Percentiles rank a stretch among this genome's conserved stretches.
These are phyloP conservation scores for Elongisporangium undulatum DNA, from an alignment of 352 stramenopile species.

Conservation along the genomic window DNA sequence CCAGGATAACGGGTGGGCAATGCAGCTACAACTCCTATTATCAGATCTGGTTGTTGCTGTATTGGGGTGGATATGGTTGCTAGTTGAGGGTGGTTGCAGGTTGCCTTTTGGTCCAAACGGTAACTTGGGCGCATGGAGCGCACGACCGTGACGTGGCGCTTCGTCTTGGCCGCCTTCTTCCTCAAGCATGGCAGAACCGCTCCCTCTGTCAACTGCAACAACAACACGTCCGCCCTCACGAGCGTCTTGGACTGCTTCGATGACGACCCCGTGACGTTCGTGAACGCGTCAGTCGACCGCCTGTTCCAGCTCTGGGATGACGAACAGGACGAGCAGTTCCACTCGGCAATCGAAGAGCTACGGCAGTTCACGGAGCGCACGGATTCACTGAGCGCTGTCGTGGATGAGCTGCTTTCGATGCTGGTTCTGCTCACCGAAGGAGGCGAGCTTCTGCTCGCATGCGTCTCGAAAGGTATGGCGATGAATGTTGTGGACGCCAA, in stretches of 20 bases:
- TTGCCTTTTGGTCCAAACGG: not conserved
- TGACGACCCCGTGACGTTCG: not conserved
- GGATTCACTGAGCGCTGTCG: not conserved
- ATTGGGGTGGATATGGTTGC: not conserved
- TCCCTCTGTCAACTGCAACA: not conserved
- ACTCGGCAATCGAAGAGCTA: not conserved
- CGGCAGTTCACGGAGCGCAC: not conserved
- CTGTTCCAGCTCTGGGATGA: not conserved
- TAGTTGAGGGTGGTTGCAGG: not conserved
- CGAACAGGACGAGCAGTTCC: not conserved
- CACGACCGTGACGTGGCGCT: slow-evolving; percentile 9
- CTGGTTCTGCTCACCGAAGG: not conserved
- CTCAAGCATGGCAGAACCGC: slow-evolving; percentile 16
- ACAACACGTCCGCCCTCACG: not conserved
- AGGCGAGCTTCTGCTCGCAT: not conserved
- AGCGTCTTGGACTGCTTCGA: not conserved
- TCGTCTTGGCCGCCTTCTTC: slow-evolving; percentile 33
- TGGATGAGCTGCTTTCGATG: not conserved
- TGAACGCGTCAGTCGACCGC: not conserved
- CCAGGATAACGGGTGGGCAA: too few species aligned
- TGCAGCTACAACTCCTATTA: too few species aligned
- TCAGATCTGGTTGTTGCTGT: not conserved
- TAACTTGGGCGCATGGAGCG: not conserved
- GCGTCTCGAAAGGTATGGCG: not conserved
- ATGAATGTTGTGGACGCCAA: too few species aligned